Conservation (phyloP, 768 basidiomycete species). For the Podaxis sp. region DNA sequence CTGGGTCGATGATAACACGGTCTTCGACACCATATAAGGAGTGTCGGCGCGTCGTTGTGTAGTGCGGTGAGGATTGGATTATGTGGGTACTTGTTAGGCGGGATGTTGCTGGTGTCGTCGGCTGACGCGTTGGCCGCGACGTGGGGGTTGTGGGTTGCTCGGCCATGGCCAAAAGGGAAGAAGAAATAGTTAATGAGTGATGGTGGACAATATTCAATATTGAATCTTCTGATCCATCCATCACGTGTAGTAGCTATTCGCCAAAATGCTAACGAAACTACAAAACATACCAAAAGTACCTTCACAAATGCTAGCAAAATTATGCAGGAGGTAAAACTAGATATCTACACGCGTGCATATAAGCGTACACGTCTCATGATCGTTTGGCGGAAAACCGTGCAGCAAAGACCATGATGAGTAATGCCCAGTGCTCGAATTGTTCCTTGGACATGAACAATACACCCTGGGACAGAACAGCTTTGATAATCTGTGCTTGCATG, state of each 20-base stretch:
- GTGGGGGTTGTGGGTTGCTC: conserved; percentile 37
- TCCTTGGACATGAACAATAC: conserved; percentile 97
- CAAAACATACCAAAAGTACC: not conserved
- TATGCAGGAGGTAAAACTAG: not conserved
- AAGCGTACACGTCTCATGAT: conserved; percentile 4
- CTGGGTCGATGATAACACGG: conserved; percentile 91
- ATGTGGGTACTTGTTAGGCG: conserved; percentile 40
- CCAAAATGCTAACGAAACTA: not conserved
- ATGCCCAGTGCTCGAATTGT: conserved; percentile 88
- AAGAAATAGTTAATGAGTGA: not conserved
- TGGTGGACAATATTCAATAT: not conserved
- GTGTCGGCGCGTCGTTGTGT: conserved; percentile 80
- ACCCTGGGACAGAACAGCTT: conserved; percentile 94
- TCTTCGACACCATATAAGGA: conserved; percentile 97
- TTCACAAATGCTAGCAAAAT: not conserved
- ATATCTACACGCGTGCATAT: conserved; percentile 4
- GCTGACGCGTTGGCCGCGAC: conserved; percentile 26
- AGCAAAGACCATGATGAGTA: conserved; percentile 59
- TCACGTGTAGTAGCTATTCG: not conserved
- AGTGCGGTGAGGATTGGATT: conserved; percentile 78
- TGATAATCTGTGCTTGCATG: conserved; percentile 93
- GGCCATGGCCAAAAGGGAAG: conserved; percentile 23
- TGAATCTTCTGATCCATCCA: not conserved
- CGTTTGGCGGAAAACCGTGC: conserved; percentile 30
- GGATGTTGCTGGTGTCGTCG: conserved; percentile 54